Evolutionary conservation across 2,329 filamentous ascomycete species (phyloP), one percentile per base, ranked within the genome.

Genomic region (Neurospora crassa): DNA sequence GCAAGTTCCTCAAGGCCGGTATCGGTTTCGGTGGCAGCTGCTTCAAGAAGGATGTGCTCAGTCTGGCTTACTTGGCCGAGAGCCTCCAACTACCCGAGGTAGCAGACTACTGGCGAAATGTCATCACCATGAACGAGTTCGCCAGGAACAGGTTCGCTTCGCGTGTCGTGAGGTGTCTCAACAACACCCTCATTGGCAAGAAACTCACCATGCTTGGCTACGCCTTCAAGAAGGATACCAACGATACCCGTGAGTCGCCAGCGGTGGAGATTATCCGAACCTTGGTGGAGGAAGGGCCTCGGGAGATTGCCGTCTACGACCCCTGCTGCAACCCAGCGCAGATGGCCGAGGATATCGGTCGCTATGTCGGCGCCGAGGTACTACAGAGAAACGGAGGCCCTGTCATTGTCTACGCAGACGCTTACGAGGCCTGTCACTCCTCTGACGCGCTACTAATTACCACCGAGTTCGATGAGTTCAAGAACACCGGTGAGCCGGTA

Each of bases 11-110:
- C 53, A 90, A 91, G 80, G 89, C 92, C 8, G 90, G 89, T 47
- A 87, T 93, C 42, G 92, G 92, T 18, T 95, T 94, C 76, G 92
- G 92, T 70, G 92, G 92, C 24, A 91, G 89, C 73, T 95, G 92
- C 80, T 94, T 95, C 84, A 89, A 91, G 79, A 95, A 95, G 81
- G 92, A 95, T 77, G 88, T 94, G 59, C 84, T 92, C 68, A 91
- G 87, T 79, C 82, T 95, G 45, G 87, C 90, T 20, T 93, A 94
- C 80, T 84, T 94, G 40, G 89, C 92, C 18, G 89, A 92, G 76
- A 88, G 86, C 2, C 83, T 93, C 70, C 87, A 90, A 69, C 83
- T 94, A 12, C 85, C 86, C 4, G 90, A 94, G 76, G 91, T 94
- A 0, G 90, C 89, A 42, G 86, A 89, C 74, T 94, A 94, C 82